Conservation (phyloP, 1,284 basidiomycete species). For the Naganishia sp. region DNA sequence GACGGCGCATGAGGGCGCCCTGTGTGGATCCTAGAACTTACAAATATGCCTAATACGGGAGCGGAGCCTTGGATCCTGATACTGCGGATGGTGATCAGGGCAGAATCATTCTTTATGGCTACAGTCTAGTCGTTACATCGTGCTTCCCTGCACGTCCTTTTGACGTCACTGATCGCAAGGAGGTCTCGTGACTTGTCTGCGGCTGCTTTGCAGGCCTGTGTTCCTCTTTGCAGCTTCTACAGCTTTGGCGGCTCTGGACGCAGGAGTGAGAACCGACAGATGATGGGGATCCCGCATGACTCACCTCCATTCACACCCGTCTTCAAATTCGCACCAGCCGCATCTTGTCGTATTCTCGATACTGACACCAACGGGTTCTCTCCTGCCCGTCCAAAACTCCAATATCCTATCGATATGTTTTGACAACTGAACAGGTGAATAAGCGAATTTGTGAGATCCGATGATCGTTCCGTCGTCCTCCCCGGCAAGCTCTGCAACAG, state of each 20-base stretch:
- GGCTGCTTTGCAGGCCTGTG: conserved; percentile 1
- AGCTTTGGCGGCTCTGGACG: conserved; percentile 14
- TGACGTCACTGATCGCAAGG: no score
- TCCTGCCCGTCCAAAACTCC: conserved; percentile 71
- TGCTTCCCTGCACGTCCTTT: no score
- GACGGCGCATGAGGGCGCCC: no score
- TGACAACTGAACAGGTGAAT: conserved; percentile 64
- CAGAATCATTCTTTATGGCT: no score
- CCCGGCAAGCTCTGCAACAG: not conserved
- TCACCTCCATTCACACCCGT: conserved; percentile 72
- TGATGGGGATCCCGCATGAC: not conserved
- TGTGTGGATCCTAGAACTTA: no score
- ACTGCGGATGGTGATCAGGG: no score
- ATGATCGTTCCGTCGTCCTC: conserved; percentile 57
- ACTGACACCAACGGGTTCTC: conserved; percentile 68
- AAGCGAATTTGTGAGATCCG: conserved; percentile 64
- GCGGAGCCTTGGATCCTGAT: no score
- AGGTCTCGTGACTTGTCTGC: not conserved
- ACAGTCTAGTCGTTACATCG: no score
- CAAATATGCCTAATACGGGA: no score
- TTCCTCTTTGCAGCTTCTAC: conserved; percentile 14
- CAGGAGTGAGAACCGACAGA: not conserved
- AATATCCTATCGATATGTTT: conserved; percentile 63
- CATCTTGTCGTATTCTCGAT: conserved; percentile 66
- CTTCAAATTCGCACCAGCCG: conserved; percentile 75